Percentiles rank a stretch among this genome's conserved stretches.
Conservation (phyloP, 2,329 filamentous ascomycete genomes). For the Pseudogymnoascus sp. region DNA sequence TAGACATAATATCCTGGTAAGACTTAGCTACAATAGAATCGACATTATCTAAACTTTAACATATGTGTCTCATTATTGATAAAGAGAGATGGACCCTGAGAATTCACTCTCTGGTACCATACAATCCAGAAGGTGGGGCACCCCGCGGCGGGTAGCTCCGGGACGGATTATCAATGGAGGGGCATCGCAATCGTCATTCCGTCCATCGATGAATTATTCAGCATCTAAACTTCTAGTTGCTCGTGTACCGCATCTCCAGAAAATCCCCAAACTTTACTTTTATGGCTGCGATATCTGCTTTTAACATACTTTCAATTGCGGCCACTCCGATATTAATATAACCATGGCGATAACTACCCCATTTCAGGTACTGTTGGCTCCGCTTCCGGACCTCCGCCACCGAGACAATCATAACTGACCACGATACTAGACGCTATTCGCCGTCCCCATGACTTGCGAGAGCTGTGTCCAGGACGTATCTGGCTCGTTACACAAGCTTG, state of each 20-base stretch:
- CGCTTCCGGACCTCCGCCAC: conserved; percentile 22
- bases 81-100: not conserved
- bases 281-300: not conserved
- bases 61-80: not conserved
- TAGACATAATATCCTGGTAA: not conserved
- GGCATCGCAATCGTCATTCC: conserved; percentile 1
- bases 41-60: not conserved
- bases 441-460: conserved; percentile 88
- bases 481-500: conserved; percentile 64
- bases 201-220: conserved; percentile 6
- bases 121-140: not conserved
- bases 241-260: not conserved
- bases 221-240: conserved; percentile 7
- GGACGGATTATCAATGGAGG: not conserved
- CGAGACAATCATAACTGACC: conserved; percentile 14
- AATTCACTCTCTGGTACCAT: not conserved
- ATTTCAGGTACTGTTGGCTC: conserved; percentile 25
- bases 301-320: not conserved
- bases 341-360: conserved; percentile 27
- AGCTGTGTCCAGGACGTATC: conserved; percentile 82
- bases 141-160: conserved; percentile 3
- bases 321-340: conserved; percentile 7
- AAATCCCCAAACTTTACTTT: not conserved
- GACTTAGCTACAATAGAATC: not conserved
- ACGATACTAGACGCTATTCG: conserved; percentile 69